Percentiles rank a stretch among this genome's conserved stretches.
Conservation (phyloP, 2,329 filamentous ascomycete genomes). For the Stachybotrys echinatus region DNA sequence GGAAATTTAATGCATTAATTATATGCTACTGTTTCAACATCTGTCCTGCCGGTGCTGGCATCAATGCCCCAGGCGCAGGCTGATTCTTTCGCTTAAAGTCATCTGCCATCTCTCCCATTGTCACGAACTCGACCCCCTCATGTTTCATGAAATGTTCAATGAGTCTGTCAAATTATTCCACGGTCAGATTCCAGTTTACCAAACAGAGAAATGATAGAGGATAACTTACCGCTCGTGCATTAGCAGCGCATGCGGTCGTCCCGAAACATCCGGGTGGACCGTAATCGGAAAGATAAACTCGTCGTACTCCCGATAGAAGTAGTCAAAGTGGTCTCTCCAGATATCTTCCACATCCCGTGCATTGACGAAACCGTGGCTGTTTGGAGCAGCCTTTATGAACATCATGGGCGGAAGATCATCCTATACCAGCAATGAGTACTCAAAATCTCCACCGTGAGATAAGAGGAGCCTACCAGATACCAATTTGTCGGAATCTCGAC, state of each 20-base stretch:
- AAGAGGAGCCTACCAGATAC: no score
- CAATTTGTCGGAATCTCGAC: conserved; percentile 59
- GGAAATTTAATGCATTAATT: no score
- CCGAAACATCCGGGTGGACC: conserved; percentile 69
- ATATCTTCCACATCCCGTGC: conserved; percentile 58
- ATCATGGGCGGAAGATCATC: conserved; percentile 65
- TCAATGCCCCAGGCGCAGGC: conserved; percentile 51
- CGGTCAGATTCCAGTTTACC: no score
- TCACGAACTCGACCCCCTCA: conserved; percentile 59
- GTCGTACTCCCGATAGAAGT: conserved; percentile 72
- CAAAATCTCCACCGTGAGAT: no score
- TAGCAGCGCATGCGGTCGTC: conserved; percentile 64
- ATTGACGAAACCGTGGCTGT: conserved; percentile 58
- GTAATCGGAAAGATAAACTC: conserved; percentile 75
- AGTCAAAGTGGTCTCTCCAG: conserved; percentile 64
- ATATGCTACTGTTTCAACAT: no score
- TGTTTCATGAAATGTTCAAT: conserved; percentile 65
- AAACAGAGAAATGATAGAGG: no score
- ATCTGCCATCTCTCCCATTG: conserved; percentile 66
- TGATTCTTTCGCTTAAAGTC: conserved; percentile 65
- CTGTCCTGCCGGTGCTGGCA: no score
- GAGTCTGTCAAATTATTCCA: no score
- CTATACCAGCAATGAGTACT: no score
- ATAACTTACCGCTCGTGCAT: conserved; percentile 66
- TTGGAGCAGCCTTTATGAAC: conserved; percentile 63